Base-by-base conservation (phyloP, 176 grass and related monocot species). In the Oryza nivara region DNA sequence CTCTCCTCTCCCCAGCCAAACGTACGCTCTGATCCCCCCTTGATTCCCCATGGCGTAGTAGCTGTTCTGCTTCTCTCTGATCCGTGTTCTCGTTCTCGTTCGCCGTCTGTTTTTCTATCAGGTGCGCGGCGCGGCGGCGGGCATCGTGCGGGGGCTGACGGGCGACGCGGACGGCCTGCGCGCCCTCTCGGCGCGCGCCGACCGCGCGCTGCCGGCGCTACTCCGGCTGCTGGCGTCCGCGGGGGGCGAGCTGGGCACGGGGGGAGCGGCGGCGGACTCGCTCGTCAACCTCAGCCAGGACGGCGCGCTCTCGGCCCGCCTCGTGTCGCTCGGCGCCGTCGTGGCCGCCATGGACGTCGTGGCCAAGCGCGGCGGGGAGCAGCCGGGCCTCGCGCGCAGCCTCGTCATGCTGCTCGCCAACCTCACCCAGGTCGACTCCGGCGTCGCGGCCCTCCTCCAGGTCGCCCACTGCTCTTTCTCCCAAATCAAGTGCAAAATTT, bases 341-440 rank as follows among this genome's bases (percentile, higher is more conserved):
- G 83, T 68, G 16, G 85, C 88, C 17, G 78, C 88, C 23, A 94
- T 98, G 93, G 91, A 98, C 71, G 88, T 89, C 15, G 82, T 98
- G 41, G 82, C 79, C 75, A 98, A 77, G 84, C 81, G 85, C 41
- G 68, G 13, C 41, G 82, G 75, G 5, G 83, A 86, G 71, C 82
- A 89, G 77, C 80, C 75, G 2, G 84, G 79, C 7, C 76, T 98
- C 56, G 81, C 87, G 0, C 91, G 77, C 74, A 88, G 88, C 52
- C 93, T 99, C 17, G 88, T 94, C 82, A 99, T 99, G 91, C 88
- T 96, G 61, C 96, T 96, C 8, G 91, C 92, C 19, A 98, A 95
- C 83, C 89, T 98, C 74, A 98, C 96, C 15, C 96, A 95, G 73
- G 77, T 93, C 12, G 96, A 93, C 20, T 79, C 88, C 11, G 96